Evolutionary conservation across 371 early-diverging fungal species (phyloP), one percentile per base, ranked within the genome.

Genomic region (Smittium mucronatum): DNA sequence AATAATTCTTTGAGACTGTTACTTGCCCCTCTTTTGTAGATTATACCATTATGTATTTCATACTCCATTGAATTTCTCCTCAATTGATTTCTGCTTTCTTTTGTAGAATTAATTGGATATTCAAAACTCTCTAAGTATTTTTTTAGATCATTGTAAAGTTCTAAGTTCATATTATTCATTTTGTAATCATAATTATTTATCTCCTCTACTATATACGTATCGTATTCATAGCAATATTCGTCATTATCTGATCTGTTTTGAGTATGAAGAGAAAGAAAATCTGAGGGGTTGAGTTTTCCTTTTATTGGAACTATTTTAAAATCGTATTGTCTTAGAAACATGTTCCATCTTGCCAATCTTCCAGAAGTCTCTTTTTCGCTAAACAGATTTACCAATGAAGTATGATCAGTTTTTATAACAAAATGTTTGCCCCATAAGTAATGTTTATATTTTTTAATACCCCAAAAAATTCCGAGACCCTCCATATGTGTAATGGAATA

Each of bases 311-410:
- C 34, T 15, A 67, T 67, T 8, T 57, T n/a, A n/a, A 67, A 31
- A 34, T 67, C 67, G 34, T 57, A 67, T 36, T 67, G 5, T 67
- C 34, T 36, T 61, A 67, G 67, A 15, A 36, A 15, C 34, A 67
- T 31, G 5, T 5, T n/a, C 2, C 67, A 36, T 5, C 67, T 36
- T 11, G 67, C 67, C 57, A 67, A 5, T 67, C 67, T 36, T 57
- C 67, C 67, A 26, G 67, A 57, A 11, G 29, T 30, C 25, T 67
- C 32, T 11, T 2, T 11, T 11, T 5, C n/a, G 32, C 32, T 29
- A 36, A 67, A 57, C 30, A 67, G 57, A 30, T 61, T 57, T 36
- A 67, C 5, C 34, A 67, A 34, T 57, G 67, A 5, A 15, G 5
- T 28, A 61, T 67, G 67, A 34, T 67, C 67, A 29, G 67, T 67